Evolutionary conservation across 805 yeast genomes (phyloP).

Genomic region (Candida sithepensis): DNA sequence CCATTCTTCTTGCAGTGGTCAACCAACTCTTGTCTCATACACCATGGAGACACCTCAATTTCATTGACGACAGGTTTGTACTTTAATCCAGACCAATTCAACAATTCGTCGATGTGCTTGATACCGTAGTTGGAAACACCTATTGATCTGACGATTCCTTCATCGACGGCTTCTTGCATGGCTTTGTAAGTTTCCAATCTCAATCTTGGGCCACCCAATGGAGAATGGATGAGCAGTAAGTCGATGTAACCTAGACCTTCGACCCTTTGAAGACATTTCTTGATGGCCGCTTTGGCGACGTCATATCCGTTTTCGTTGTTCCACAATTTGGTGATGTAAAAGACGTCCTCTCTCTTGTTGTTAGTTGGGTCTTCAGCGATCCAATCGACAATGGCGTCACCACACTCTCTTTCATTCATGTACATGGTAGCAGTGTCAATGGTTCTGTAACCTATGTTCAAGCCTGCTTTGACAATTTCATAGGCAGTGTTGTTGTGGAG

Average conservation of each 20-base stretch:
- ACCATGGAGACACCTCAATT: slow-evolving; percentile 83
- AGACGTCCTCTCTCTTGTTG: slow-evolving; percentile 47
- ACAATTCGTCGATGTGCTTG: slow-evolving; percentile 56
- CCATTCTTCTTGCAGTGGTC: slow-evolving; percentile 53
- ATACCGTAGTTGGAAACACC: slow-evolving; percentile 78
- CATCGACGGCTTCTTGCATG: slow-evolving; percentile 65
- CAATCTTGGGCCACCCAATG: slow-evolving; percentile 41
- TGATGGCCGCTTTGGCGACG: slow-evolving; percentile 55
- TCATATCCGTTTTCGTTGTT: slow-evolving; percentile 58
- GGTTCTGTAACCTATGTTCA: slow-evolving; percentile 41
- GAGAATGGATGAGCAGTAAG: slow-evolving; percentile 64
- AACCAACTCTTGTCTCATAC: slow-evolving; percentile 62
- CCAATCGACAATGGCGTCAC: slow-evolving; percentile 43
- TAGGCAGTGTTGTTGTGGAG: slow-evolving; percentile 30
- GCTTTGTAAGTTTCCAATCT: slow-evolving; percentile 68
- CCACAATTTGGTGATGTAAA: slow-evolving; percentile 75
- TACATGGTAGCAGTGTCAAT: slow-evolving; percentile 48
- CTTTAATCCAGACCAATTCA: slow-evolving; percentile 50
- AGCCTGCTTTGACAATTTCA: slow-evolving; percentile 39
- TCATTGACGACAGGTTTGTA: slow-evolving; percentile 73
- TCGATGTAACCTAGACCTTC: slow-evolving; percentile 65
- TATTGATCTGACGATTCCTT: slow-evolving; percentile 56
- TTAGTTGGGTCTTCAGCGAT: slow-evolving; percentile 32
- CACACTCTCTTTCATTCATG: slow-evolving; percentile 47
- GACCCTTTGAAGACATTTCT: slow-evolving; percentile 49